Percentiles rank a stretch among this genome's conserved stretches.
These are phyloP conservation scores for Phytomonas sp. DNA, from an alignment of 208 protist species.

Conservation along the genomic window DNA sequence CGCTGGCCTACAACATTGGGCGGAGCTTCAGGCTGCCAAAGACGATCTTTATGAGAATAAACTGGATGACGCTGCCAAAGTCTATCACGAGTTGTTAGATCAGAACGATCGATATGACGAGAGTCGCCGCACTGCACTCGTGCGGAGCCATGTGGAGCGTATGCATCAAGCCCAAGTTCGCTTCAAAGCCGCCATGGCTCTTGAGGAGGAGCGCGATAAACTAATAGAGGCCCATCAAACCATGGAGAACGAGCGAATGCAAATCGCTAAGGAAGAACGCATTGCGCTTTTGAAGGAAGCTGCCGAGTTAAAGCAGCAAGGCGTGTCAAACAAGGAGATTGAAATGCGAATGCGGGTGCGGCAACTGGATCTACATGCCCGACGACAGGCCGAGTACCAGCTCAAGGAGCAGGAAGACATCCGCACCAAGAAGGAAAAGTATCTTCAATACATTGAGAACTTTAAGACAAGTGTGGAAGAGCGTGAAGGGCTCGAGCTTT, in stretches of 20 bases:
- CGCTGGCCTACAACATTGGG: constrained; percentile 80
- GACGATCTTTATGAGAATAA: constrained; percentile 71
- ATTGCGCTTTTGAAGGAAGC: constrained; percentile 45
- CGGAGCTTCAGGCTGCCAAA: constrained; percentile 76
- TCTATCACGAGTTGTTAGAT: constrained; percentile 70
- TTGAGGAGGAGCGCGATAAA: constrained; percentile 70
- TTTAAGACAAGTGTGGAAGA: constrained; percentile 63
- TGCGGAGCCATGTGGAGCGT: constrained; percentile 60
- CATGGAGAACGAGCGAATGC: constrained; percentile 52
- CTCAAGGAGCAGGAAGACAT: constrained; percentile 54
- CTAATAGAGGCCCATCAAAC: constrained; percentile 60
- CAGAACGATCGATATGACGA: constrained; percentile 65
- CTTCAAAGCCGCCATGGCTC: constrained; percentile 78
- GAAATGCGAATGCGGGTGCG: constrained; percentile 29
- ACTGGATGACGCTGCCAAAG: constrained; percentile 57
- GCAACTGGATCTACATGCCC: constrained; percentile 45
- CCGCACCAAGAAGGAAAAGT: constrained; percentile 32
- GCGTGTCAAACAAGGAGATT: constrained; percentile 40
- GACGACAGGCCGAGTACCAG: constrained; percentile 60
- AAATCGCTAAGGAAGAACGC: constrained; percentile 35
- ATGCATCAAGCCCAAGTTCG: constrained; percentile 77
- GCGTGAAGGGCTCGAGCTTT: constrained; percentile 61
- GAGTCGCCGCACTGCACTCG: constrained; percentile 49
- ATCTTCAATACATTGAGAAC: constrained; percentile 59
- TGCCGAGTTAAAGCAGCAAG: constrained; percentile 41